Percentiles rank a stretch among this genome's conserved stretches.
phyloP scores from a whole-genome alignment of 2,329 filamentous ascomycete species.

The Penicillium sp. region DNA sequence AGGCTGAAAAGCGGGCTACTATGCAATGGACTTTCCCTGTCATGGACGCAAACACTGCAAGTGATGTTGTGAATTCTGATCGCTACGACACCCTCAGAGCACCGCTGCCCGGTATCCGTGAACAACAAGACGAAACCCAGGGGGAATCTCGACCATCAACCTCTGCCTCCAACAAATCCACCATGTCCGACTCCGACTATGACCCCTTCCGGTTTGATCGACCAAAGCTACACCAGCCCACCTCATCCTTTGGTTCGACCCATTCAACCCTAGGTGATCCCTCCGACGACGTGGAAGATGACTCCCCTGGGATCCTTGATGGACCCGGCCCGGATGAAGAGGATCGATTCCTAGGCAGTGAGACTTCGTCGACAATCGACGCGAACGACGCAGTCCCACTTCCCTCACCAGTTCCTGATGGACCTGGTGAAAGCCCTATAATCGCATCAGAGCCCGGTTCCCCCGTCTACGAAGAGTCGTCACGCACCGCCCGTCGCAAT shows the following conservation, averaged over 20 bases:
- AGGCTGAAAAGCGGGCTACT: slow-evolving; percentile 37
- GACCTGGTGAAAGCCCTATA: slow-evolving; percentile 8
- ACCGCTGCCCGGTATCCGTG: slow-evolving; percentile 18
- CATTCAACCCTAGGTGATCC: slow-evolving; percentile 43
- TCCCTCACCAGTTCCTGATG: slow-evolving; percentile 24
- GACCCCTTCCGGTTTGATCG: slow-evolving; percentile 44
- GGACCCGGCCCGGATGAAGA: slow-evolving; percentile 53
- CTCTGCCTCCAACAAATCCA: slow-evolving; percentile 32
- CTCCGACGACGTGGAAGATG: slow-evolving; percentile 44
- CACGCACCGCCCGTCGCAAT: slow-evolving; percentile 16
- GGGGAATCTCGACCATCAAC: slow-evolving; percentile 38
- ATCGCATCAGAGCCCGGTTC: slow-evolving; percentile 20
- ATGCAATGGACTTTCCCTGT: slow-evolving; percentile 55
- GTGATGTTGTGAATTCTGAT: slow-evolving; percentile 12
- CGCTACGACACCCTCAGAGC: slow-evolving; percentile 35
- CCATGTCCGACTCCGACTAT: slow-evolving; percentile 38
- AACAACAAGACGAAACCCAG: slow-evolving; percentile 23
- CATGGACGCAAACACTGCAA: slow-evolving; percentile 22
- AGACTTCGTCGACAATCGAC: slow-evolving; percentile 12
- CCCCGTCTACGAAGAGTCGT: slow-evolving; percentile 18
- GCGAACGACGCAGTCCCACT: slow-evolving; percentile 21
- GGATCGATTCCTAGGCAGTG: slow-evolving; percentile 37
- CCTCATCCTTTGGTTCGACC: slow-evolving; percentile 41
- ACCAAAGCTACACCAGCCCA: slow-evolving; percentile 19
- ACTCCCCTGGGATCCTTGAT: slow-evolving; percentile 53